Evolutionary conservation across 257 asterid genomes (phyloP), one percentile per base, ranked within the genome.

Genomic region (Voacanga thouarsii): DNA sequence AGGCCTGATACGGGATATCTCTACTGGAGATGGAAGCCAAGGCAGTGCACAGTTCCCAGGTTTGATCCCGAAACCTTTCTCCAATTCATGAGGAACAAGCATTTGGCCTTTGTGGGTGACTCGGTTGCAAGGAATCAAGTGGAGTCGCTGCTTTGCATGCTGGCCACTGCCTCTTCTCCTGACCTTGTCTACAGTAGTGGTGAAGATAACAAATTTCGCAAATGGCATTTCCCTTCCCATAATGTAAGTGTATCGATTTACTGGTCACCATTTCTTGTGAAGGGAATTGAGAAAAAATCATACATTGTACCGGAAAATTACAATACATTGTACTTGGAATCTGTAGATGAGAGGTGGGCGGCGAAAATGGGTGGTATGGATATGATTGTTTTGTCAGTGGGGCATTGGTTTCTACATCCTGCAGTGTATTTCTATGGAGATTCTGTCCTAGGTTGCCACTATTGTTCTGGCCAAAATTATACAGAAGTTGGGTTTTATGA

Each of bases 231-330:
- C 60, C 83, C 84, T 68, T 80, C 90, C 0, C 79, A 87, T 53
- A 87, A 88, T 59, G 43, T 84, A n/a, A 89, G 64, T 21, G 73
- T 90, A 5, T 92, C 97, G 0, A 83, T 86, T 10, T 92, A 92
- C 44, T 94, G 97, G 98, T 94, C 98, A 12, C 98, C 97, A 0
- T 94, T 94, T 81, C 82, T 94, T 3, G 97, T 89, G 0, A 84
- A 86, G 67, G 97, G 97, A 49, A 9, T 85, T 23, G 94, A 92
- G 84, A 94, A 89, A 82, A 41, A 68, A 21, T 68, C 73, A 68
- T 30, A 41, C 10, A 4, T 64, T 12, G 28, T 16, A 0, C 83
- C 80, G 21, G 71, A 55, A 11, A 77, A 88, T 71, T 86, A 76
- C 82, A 92, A 92, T 63, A 80, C 83, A 0, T 24, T 89, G 66